Conservation (phyloP, 2,329 filamentous ascomycete genomes). For the Neopestalotiopsis sp. region DNA sequence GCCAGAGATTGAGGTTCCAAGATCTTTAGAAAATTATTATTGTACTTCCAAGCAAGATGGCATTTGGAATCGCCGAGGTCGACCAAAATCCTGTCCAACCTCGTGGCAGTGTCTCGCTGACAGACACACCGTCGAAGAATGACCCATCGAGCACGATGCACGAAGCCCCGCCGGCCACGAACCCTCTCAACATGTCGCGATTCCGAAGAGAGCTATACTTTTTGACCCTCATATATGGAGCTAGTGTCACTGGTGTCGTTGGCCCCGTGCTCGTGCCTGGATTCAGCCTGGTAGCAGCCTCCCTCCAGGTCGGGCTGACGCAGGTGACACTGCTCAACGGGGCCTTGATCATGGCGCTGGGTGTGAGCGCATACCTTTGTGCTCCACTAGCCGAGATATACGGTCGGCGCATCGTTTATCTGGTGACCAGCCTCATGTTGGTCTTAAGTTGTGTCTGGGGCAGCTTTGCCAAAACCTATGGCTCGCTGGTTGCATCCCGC, state of each 20-base stretch:
- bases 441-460: not conserved
- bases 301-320: conserved; percentile 18
- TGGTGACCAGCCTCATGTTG: conserved; percentile 1
- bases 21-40: no score
- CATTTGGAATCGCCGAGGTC: no score
- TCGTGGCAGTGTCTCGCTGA: no score
- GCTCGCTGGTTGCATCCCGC: not conserved
- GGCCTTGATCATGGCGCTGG: conserved; percentile 21
- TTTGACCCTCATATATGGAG: conserved; percentile 22
- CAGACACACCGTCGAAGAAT: no score
- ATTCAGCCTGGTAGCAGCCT: conserved; percentile 18
- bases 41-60: no score
- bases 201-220: conserved; percentile 16
- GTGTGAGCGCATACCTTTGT: conserved; percentile 19
- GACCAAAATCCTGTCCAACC: no score
- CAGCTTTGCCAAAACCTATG: not conserved
- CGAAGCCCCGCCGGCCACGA: not conserved
- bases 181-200: not conserved
- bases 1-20: no score
- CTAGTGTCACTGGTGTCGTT: conserved; percentile 16
- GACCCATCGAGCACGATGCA: no score
- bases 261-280: conserved; percentile 19
- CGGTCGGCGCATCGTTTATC: conserved; percentile 10
- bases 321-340: conserved; percentile 21
- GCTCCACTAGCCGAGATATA: not conserved